Base-by-base conservation (phyloP, 2,329 filamentous ascomycete genomes). In the Ophiostoma sp. region DNA sequence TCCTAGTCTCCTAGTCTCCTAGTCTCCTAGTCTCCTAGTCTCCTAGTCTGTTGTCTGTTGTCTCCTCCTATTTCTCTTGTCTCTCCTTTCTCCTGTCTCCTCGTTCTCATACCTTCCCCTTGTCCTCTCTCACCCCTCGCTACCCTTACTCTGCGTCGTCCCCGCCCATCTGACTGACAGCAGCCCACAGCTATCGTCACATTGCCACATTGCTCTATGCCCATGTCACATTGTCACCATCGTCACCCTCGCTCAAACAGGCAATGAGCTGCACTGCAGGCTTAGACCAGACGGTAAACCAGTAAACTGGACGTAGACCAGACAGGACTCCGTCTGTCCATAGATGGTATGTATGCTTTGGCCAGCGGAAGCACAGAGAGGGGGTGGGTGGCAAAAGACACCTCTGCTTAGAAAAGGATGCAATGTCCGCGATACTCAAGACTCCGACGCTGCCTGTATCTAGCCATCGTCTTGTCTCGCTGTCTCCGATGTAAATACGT, bases 141-240 rank as follows among this genome's bases (percentile, higher is more conserved):
- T 27, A 27, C 27, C 27, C 27, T 27, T 27, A 27, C 27, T 27
- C 27, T 27, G 27, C 27, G 27, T 27, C 27, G 27, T 27, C 27
- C 27, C 27, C 27, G 27, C 63, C 63, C 63, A 45, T 45, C 4
- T 8, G 12, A 36, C 27, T 27, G 27, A 27, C 27, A 27, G 27
- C 63, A 63, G 60, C 18, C 60, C 60, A 63, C 60, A 63, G 60
- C 60, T 63, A 40, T 63, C 42, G 60, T 63, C 60, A 63, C 60
- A 63, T 63, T 63, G 60, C 60, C 60, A 63, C 60, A 63, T 63
- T 63, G 60, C 63, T 36, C 41, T 5, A 27, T 62, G 55, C 55
- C n/a, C 55, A 36, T 63, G 63, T 64, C 62, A 12, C 60, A 63
- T 63, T 42, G 38, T 63, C 60, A 63, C 38, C 60, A 63, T 63